Conservation (phyloP, 2,329 filamentous ascomycete species). For the Talaromyces islandicus region DNA sequence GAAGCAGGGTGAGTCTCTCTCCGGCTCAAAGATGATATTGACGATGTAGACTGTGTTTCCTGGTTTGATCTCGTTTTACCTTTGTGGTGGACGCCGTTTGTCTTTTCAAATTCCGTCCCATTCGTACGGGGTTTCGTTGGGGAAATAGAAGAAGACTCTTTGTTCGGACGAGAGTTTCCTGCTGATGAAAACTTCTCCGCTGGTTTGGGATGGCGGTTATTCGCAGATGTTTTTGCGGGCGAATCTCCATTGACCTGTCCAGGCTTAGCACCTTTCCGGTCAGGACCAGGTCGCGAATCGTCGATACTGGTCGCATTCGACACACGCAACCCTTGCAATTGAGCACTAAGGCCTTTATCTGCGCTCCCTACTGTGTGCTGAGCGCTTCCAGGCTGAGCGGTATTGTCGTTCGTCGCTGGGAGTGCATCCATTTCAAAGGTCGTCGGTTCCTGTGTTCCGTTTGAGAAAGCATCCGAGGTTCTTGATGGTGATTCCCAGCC, state of each 20-base stretch:
- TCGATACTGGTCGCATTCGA: constrained; percentile 19
- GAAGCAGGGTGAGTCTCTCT: constrained; percentile 27
- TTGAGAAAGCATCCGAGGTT: constrained; percentile 3
- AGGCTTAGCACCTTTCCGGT: constrained; percentile 19
- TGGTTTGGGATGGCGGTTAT: constrained; percentile 6
- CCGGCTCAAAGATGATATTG: constrained; percentile 14
- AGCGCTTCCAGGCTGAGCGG: constrained; percentile 19
- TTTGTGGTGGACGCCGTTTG: constrained; percentile 28
- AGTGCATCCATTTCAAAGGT: constrained; percentile 30
- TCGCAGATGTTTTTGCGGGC: constrained; percentile 5
- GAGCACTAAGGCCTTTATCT: constrained; percentile 26
- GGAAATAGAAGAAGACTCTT: constrained; percentile 24
- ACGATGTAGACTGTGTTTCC: constrained; percentile 15
- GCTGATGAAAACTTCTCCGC: constrained; percentile 12
- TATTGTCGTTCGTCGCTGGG: constrained; percentile 21
- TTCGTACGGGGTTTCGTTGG: constrained; percentile 27
- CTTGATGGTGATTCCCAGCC: constrained; percentile 7
- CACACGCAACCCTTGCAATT: constrained; percentile 32
- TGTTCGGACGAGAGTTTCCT: constrained; percentile 22
- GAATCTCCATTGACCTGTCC: constrained; percentile 5
- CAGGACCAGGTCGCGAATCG: constrained; percentile 20
- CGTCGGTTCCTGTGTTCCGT: constrained; percentile 24
- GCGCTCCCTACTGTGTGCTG: constrained; percentile 10
- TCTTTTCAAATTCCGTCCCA: constrained; percentile 28
- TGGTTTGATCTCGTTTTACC: constrained; percentile 29